Evolutionary conservation across 1,139 yeast genomes (phyloP).

Genomic region (Debaryomycetaceae sp.): DNA sequence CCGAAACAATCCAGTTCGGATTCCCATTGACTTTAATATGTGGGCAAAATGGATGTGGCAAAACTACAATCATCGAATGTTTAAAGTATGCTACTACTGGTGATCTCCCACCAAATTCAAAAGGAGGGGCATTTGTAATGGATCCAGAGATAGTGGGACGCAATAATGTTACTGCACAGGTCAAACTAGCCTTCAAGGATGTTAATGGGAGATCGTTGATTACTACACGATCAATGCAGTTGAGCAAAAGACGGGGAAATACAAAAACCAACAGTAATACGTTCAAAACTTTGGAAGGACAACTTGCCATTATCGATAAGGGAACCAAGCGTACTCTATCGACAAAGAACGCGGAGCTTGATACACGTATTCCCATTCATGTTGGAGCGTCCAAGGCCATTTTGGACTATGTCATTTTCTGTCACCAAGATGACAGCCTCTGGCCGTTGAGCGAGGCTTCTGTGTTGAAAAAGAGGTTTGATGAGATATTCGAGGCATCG

Average conservation of each 20-base stretch:
- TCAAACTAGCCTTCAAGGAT: conserved; percentile 79
- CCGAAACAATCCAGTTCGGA: conserved; percentile 87
- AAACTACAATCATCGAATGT: conserved; percentile 95
- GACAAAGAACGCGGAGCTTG: conserved; percentile 83
- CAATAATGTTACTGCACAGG: conserved; percentile 80
- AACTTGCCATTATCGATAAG: conserved; percentile 59
- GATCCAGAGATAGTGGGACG: conserved; percentile 85
- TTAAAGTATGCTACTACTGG: conserved; percentile 94
- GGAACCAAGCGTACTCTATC: conserved; percentile 75
- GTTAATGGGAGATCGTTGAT: conserved; percentile 78
- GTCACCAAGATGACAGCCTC: conserved; percentile 95
- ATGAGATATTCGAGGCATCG: conserved; percentile 93
- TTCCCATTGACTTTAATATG: conserved; percentile 90
- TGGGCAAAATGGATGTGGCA: conserved; percentile 98
- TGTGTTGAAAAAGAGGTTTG: conserved; percentile 83
- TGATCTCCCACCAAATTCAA: conserved; percentile 90
- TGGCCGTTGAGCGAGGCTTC: conserved; percentile 98
- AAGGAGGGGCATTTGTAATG: conserved; percentile 94
- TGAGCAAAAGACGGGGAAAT: conserved; percentile 52
- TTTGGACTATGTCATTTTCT: conserved; percentile 87
- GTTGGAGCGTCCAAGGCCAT: conserved; percentile 88
- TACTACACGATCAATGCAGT: conserved; percentile 79
- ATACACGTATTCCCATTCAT: conserved; percentile 72
- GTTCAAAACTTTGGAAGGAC: conserved; percentile 90
- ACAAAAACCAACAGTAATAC: conserved; percentile 39